A percentile compares a stretch with the other conserved stretches of the same genome.
Conservation (phyloP, 2,329 filamentous ascomycete species). For the Cladophialophora psammophila region DNA sequence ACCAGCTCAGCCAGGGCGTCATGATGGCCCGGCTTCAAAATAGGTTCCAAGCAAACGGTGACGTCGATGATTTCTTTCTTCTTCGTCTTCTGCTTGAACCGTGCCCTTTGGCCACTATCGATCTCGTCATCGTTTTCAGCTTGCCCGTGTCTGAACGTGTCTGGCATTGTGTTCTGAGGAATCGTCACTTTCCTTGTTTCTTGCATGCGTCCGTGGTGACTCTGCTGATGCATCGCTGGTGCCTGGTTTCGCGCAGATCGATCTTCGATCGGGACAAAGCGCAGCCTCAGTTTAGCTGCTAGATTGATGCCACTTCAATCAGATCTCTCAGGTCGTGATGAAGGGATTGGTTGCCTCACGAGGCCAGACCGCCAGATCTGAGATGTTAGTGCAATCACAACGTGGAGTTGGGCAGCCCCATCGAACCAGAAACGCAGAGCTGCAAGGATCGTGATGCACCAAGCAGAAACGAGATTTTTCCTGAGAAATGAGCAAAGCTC, state of each 20-base stretch:
- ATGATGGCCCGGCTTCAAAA: not conserved
- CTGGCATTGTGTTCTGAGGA: not conserved
- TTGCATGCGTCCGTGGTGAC: not conserved
- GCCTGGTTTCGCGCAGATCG: conserved; percentile 1
- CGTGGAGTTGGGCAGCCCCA: not conserved
- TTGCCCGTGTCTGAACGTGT: not conserved
- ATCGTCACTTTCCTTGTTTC: not conserved
- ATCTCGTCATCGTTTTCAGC: not conserved
- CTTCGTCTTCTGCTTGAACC: not conserved
- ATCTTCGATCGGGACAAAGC: conserved; percentile 5
- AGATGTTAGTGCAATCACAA: not conserved
- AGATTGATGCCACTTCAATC: too few species aligned
- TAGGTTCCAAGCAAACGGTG: not conserved
- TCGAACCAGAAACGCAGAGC: not conserved
- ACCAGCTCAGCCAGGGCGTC: not conserved
- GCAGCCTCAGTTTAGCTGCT: not conserved
- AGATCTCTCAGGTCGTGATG: not conserved
- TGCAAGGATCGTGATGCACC: not conserved
- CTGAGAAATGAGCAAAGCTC: not conserved
- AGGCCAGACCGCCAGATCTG: not conserved
- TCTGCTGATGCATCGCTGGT: not conserved
- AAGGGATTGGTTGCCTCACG: not conserved
- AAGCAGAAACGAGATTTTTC: not conserved
- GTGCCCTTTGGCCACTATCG: not conserved
- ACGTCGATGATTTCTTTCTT: not conserved